Base-by-base conservation (phyloP, 345 rosid genomes). In the Eucalyptus coolabah region DNA sequence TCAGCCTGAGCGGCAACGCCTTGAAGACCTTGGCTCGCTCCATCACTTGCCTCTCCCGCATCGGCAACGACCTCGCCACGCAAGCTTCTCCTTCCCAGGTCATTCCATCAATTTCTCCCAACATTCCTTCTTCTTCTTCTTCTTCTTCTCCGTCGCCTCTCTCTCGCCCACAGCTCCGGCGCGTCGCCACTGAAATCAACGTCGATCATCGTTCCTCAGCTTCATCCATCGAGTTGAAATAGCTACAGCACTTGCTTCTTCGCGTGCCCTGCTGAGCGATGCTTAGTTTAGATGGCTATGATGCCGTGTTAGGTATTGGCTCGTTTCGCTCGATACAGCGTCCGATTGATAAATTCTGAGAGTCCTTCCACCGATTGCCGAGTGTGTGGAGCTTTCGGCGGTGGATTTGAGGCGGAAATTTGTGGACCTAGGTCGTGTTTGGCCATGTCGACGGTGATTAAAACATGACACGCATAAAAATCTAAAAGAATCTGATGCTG, bases 281-380 rank as follows among this genome's bases (percentile, higher is more conserved):
- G 32, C 65, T 59, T 26, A 0, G n/a, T 59, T 26, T 11, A 59
- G 65, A 59, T 59, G 30, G 21, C 32, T 28, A 60, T 28, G 26
- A 8, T 53, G 32, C 16, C 6, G 15, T 6, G 16, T 60, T 26
- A 60, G 32, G 67, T 28, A 56, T 1, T 5, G 12, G 67, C 1
- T 60, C 32, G 0, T 28, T 60, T 28, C 26, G n/a, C 16, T 60
- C 8, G 4, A 60, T 12, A 0, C 17, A 1, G 8, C 0, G 32
- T 28, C 16, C 32, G 15, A 60, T 60, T 28, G 67, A 60, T 16
- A 26, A 60, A 60, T 59, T 60, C 60, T 8, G 60, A 54, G 30
- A 26, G 5, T 54, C 60, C 60, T 23, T 54, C 11, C 60, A 0
- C 28, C 26, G 60, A 54, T 54, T 21, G 26, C 60, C 1, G 26